Conservation (phyloP, 371 early-diverging fungal genomes). For the Syncephalastrum monosporum region DNA sequence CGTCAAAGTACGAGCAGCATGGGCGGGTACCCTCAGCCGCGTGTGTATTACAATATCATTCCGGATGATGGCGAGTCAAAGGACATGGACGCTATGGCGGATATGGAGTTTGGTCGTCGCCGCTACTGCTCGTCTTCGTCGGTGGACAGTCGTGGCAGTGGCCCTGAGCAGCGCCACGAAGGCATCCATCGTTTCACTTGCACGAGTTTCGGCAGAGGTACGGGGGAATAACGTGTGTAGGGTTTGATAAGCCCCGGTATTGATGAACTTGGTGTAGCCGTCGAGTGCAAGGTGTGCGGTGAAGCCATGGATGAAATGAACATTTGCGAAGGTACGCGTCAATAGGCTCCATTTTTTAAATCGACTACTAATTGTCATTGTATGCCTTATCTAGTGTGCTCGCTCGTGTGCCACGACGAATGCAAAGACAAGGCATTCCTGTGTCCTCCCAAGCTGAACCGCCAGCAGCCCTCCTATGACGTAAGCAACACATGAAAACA, state of each 20-base stretch:
- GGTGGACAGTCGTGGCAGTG: background rate
- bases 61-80: slow-evolving; percentile 7
- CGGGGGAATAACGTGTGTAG: slow-evolving; percentile 15
- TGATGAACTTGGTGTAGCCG: slow-evolving; percentile 12
- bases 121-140: background rate
- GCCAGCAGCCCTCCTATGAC: slow-evolving; percentile 35
- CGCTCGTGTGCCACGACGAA: slow-evolving; percentile 37
- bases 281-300: slow-evolving; percentile 45
- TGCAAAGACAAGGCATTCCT: slow-evolving; percentile 25
- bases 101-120: no score
- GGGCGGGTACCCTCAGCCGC: background rate
- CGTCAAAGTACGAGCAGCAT: no score
- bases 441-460: slow-evolving; percentile 33
- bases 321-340: slow-evolving; percentile 35
- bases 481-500: slow-evolving; percentile 13
- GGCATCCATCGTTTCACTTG: slow-evolving; percentile 8
- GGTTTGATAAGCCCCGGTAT: background rate
- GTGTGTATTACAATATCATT: slow-evolving; percentile 19
- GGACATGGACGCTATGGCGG: no score
- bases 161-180: background rate
- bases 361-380: background rate
- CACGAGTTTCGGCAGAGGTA: slow-evolving; percentile 10
- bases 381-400: slow-evolving; percentile 27
- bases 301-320: slow-evolving; percentile 25
- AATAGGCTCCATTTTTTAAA: background rate